Evolutionary conservation across 805 yeast genomes (phyloP).

Genomic region (Ogataea sp.): DNA sequence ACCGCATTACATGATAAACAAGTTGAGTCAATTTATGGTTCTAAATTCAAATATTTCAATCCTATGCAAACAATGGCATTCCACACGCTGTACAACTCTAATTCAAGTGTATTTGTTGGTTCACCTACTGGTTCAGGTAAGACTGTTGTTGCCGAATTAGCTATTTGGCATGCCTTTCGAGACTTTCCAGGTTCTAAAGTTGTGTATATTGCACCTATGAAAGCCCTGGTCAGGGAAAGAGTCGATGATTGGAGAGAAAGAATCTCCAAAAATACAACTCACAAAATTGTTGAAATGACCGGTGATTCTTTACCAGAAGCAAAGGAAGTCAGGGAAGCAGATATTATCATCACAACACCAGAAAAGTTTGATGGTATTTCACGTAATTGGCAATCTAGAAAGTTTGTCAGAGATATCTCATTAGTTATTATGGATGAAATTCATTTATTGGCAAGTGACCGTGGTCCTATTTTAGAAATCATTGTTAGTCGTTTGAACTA

Average conservation of each 20-base stretch:
- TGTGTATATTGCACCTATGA: slow-evolving; percentile 86
- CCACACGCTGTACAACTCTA: slow-evolving; percentile 75
- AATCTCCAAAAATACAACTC: slow-evolving; percentile 36
- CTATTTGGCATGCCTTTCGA: slow-evolving; percentile 92
- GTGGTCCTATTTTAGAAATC: slow-evolving; percentile 84
- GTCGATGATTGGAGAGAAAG: slow-evolving; percentile 72
- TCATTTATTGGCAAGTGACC: slow-evolving; percentile 74
- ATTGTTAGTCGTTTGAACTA: slow-evolving; percentile 84
- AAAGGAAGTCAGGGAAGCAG: slow-evolving; percentile 55
- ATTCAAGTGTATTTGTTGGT: slow-evolving; percentile 82
- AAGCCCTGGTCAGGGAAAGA: slow-evolving; percentile 75
- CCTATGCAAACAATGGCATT: slow-evolving; percentile 99
- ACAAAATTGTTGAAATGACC: slow-evolving; percentile 65
- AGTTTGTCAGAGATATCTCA: slow-evolving; percentile 66
- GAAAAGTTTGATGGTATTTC: slow-evolving; percentile 86
- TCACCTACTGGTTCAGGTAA: slow-evolving; percentile 99
- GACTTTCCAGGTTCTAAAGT: slow-evolving; percentile 74
- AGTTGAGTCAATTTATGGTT: slow-evolving; percentile 60
- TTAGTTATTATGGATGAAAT: slow-evolving; percentile 82
- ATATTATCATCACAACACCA: slow-evolving; percentile 75
- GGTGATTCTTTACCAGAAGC: slow-evolving; percentile 79
- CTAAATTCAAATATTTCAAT: slow-evolving; percentile 77
- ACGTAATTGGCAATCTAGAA: slow-evolving; percentile 76
- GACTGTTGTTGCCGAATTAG: slow-evolving; percentile 93
- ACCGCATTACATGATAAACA: slow-evolving; percentile 65